A percentile compares a stretch with the other conserved stretches of the same genome.
These are phyloP conservation scores for Umbelopsis sp. DNA, from an alignment of 192 early-diverging fungal species.

Conservation along the genomic window DNA sequence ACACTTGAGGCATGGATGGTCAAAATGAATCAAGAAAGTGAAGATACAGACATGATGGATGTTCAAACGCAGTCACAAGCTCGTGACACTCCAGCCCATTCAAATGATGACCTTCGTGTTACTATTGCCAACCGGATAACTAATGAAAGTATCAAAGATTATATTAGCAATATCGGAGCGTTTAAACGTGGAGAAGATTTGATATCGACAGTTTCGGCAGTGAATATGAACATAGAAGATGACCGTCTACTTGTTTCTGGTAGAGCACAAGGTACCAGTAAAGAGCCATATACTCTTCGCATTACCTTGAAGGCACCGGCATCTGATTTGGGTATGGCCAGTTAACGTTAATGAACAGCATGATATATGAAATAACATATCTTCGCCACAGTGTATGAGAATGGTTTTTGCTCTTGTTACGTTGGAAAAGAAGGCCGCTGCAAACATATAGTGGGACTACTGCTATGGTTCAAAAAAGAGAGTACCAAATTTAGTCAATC, in stretches of 20 bases:
- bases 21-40: not conserved
- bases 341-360: not conserved
- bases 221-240: not conserved
- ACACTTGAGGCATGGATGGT: not conserved
- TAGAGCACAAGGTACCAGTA: not conserved
- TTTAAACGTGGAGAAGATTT: slow-evolving; percentile 1
- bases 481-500: not conserved
- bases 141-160: not conserved
- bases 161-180: not conserved
- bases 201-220: not conserved
- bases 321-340: not conserved
- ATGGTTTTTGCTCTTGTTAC: slow-evolving; percentile 1
- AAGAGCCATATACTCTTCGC: slow-evolving; percentile 9
- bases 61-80: not conserved
- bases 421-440: slow-evolving; percentile 9
- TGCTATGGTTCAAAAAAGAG: not conserved
- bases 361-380: not conserved
- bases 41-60: not conserved
- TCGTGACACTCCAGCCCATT: not conserved
- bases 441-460: slow-evolving; percentile 8
- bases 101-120: not conserved
- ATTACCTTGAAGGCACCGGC: not conserved
- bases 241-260: not conserved
- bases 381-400: not conserved
- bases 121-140: not conserved